Evolutionary conservation across 495 filamentous ascomycete species (phyloP), one percentile per base, ranked within the genome.

Genomic region (Aspergillus conjunctus): DNA sequence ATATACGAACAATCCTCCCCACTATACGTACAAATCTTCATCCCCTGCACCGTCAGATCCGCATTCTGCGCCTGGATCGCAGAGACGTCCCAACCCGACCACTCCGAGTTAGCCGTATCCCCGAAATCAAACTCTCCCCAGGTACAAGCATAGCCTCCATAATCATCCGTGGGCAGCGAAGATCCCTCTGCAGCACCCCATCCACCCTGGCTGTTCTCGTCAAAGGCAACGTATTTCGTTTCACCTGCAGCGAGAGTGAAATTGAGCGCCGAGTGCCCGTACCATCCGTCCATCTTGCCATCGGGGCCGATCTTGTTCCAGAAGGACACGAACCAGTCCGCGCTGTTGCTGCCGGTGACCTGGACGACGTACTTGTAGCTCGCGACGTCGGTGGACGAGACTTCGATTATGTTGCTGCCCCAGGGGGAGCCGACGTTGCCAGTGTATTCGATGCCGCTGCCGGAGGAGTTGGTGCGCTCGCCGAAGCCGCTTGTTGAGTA

Each of bases 231-330:
- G 52, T 79, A 78, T 11, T 60, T 66, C 18, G 73, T 74, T 30
- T 77, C 76, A 0, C 75, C 75, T n/a, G 79, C 66, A 7, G 69
- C 58, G n/a, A 85, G 70, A 17, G 68, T 60, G 50, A 85, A 76
- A 17, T 60, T 75, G 30, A 83, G 33, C 10, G 76, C 76, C 3
- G 77, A 73, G 48, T 76, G 61, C 5, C 71, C 73, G 54, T 81
- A 81, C 68, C 76, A 82, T 17, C 80, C 74, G 45, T 69, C 65
- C 61, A 79, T 62, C 26, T 73, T 67, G 14, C 68, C 71, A 50
- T 79, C 75, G 0, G 73, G 71, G 2, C 75, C 81, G 55, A 75
- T 61, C 67, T 85, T 85, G 73, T 85, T 82, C 83, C 83, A 85
- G 65, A 85, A 51, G 12, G 70, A 68, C 32, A 83, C 72, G 9